These are phyloP conservation scores for Penicillium aurantiogriseum DNA, from an alignment of 2,329 filamentous ascomycete genomes.

Conservation along the genomic window DNA sequence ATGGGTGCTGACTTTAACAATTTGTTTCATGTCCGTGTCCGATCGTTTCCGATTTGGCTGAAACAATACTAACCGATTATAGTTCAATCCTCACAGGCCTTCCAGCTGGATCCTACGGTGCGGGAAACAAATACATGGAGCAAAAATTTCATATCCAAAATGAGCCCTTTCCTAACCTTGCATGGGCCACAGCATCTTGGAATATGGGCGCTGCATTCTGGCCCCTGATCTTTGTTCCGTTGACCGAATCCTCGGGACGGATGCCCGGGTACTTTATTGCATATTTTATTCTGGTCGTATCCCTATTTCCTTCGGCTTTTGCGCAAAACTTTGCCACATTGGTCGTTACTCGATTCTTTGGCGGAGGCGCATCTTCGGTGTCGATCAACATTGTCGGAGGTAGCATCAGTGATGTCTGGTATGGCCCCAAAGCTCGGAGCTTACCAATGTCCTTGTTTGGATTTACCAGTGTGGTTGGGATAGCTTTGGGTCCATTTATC, in stretches of 20 bases:
- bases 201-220: conserved; percentile 43
- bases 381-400: conserved; percentile 44
- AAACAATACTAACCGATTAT: neutral
- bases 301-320: conserved; percentile 44
- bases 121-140: conserved; percentile 34
- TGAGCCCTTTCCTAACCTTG: conserved; percentile 33
- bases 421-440: conserved; percentile 39
- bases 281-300: conserved; percentile 44
- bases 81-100: conserved; percentile 44
- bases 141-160: conserved; percentile 35
- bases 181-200: conserved; percentile 38
- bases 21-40: conserved; percentile 41
- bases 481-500: conserved; percentile 47
- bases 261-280: conserved; percentile 46
- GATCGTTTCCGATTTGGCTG: too few relatives aligned
- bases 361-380: conserved; percentile 45
- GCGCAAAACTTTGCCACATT: conserved; percentile 48
- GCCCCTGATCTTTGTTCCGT: conserved; percentile 37
- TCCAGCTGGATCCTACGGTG: conserved; percentile 43
- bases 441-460: conserved; percentile 47
- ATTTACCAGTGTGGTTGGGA: conserved; percentile 44
- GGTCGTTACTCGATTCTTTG: conserved; percentile 46
- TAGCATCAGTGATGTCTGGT: conserved; percentile 40
- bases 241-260: conserved; percentile 45
- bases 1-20: conserved; percentile 44